Percentiles rank a stretch among this genome's conserved stretches.
These are phyloP conservation scores for Candida vaughaniae DNA, from an alignment of 805 yeast genomes.

Conservation along the genomic window DNA sequence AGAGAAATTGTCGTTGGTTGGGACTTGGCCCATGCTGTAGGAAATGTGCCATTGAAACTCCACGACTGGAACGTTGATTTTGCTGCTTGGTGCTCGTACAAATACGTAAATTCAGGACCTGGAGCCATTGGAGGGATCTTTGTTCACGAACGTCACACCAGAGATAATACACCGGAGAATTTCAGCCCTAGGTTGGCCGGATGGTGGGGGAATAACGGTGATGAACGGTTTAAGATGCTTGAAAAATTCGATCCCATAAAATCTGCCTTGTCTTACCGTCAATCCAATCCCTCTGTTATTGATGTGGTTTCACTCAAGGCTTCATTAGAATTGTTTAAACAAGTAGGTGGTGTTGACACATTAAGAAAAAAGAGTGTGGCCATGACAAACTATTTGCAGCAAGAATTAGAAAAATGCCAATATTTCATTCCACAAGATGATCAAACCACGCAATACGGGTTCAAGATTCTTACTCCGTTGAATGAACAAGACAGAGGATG, in stretches of 20 bases:
- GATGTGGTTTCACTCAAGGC: constrained; percentile 74
- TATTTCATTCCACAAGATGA: constrained; percentile 39
- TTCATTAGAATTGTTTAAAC: constrained; percentile 60
- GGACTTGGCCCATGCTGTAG: constrained; percentile 95
- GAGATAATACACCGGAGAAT: constrained; percentile 23
- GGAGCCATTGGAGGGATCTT: constrained; percentile 90
- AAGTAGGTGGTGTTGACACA: constrained; percentile 60
- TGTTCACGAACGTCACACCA: constrained; percentile 57
- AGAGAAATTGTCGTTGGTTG: constrained; percentile 70
- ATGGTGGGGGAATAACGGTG: constrained; percentile 92
- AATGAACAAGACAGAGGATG: constrained; percentile 62
- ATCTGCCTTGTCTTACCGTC: constrained; percentile 87
- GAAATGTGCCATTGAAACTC: constrained; percentile 72
- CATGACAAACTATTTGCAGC: constrained; percentile 58
- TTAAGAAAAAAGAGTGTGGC: constrained; percentile 56
- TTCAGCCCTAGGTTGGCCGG: constrained; percentile 79
- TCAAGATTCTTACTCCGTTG: constrained; percentile 75
- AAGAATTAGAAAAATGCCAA: constrained; percentile 43
- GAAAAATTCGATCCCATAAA: constrained; percentile 74
- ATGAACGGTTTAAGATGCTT: constrained; percentile 73
- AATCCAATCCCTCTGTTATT: constrained; percentile 85
- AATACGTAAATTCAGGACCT: constrained; percentile 89
- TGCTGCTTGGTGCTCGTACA: constrained; percentile 94
- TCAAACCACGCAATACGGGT: constrained; percentile 33
- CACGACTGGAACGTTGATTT: constrained; percentile 93